Evolutionary conservation across 352 stramenopile genomes (phyloP), one percentile per base, ranked within the genome.

Genomic region (Pythium utonaiense): DNA sequence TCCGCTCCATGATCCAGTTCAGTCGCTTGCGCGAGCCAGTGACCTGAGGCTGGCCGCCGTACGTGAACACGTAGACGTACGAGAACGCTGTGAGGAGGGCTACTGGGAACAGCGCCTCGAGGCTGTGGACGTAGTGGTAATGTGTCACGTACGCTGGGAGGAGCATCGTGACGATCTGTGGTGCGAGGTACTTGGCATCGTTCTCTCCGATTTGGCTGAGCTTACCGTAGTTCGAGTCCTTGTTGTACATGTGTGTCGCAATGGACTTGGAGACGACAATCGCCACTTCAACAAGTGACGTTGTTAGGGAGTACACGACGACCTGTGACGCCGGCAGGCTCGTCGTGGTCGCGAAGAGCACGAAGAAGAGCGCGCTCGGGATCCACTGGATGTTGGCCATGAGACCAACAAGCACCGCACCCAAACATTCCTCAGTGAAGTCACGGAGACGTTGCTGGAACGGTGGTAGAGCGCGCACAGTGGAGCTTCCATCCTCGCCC

Each of bases 371-470:
- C 6, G 69, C 70, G 27, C 73, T 79, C 5, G 80, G 78, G 49
- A 92, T 73, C 55, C 73, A 88, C 51, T 91, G 78, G 19, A 91
- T 69, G 50, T 90, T 94, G 27, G 71, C 75, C 51, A 91, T 66
- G 25, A 69, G 60, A 21, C 69, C 66, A 6, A 87, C 64, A 9
- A 87, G 44, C 24, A 92, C 53, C 0, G 81, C 70, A 1, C 68
- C 78, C 4, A 88, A 49, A 17, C 73, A 86, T 22, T 89, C 83
- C 40, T 88, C 66, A 0, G 78, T 71, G 55, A 90, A 77, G 3
- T 58, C 66, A 10, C 67, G 65, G 17, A 90, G 53, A 0, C 69
- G 66, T 36, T 72, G 59, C 52, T 44, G 54, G 40, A 64, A 64
- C 16, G 47, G 21, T 6, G 45, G 45, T 25, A 61, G 67, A 22